phyloP scores from a whole-genome alignment of 2,329 filamentous ascomycete species.

The Paraphaeosphaeria sporulosa region DNA sequence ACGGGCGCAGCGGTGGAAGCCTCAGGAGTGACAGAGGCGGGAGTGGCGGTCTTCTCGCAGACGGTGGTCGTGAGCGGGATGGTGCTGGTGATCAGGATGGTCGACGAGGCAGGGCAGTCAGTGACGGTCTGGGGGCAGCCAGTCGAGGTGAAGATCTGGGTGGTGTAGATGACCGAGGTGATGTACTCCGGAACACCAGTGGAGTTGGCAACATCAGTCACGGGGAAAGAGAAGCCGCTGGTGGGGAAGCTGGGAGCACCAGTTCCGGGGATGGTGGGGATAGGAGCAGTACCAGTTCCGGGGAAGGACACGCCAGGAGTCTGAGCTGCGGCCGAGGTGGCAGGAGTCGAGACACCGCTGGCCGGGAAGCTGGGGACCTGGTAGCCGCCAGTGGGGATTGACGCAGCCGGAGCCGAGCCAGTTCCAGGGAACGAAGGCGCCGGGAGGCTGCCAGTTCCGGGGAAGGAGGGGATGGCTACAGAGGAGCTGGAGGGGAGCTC shows the following conservation, averaged over 20 bases:
- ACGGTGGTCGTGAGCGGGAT: conserved; percentile 54
- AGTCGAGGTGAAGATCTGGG: conserved; percentile 52
- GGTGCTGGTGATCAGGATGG: conserved; percentile 49
- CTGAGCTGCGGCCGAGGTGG: background rate
- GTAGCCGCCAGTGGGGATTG: background rate
- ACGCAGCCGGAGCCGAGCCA: background rate
- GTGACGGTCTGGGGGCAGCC: conserved; percentile 47
- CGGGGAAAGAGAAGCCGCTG: conserved; percentile 31
- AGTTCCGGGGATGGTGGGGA: conserved; percentile 5
- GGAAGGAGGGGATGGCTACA: conserved; percentile 8
- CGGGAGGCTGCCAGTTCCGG: conserved; percentile 11
- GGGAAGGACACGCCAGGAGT: conserved; percentile 10
- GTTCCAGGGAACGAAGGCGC: conserved; percentile 2
- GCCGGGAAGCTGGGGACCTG: background rate
- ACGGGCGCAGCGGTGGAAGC: conserved; percentile 1
- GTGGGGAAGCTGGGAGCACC: conserved; percentile 47
- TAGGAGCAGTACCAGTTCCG: conserved; percentile 15
- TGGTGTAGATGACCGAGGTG: conserved; percentile 54
- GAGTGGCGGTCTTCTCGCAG: conserved; percentile 41
- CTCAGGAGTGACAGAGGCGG: conserved; percentile 10
- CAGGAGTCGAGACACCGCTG: background rate
- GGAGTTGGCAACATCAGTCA: conserved; percentile 49
- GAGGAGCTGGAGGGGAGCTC: conserved; percentile 9
- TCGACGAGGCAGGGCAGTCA: conserved; percentile 48
- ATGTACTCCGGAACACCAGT: conserved; percentile 48